Evolutionary conservation across 2,329 filamentous ascomycete species (phyloP).

Genomic region (Chaetomiaceae sp.): DNA sequence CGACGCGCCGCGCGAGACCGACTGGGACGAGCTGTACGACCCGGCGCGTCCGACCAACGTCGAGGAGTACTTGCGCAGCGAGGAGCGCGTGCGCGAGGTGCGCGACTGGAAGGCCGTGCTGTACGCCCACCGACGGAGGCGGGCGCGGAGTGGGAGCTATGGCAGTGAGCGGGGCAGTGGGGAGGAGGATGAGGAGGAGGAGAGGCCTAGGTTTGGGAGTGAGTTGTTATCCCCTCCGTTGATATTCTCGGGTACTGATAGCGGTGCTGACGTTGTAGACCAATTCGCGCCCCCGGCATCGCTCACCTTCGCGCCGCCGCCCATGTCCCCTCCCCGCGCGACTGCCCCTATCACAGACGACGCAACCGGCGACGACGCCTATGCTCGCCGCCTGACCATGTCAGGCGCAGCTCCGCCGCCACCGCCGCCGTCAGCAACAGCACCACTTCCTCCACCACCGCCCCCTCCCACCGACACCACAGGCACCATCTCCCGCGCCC

Average conservation of each 20-base stretch:
- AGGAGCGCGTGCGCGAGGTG: slow-evolving; percentile 74
- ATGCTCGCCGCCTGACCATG: slow-evolving; percentile 55
- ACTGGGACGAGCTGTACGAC: slow-evolving; percentile 92
- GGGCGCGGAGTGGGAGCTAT: slow-evolving; percentile 36
- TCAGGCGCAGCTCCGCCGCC: slow-evolving; percentile 38
- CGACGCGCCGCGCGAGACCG: slow-evolving; percentile 50
- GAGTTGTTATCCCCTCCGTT: slow-evolving; percentile 16
- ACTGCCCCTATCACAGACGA: slow-evolving; percentile 45
- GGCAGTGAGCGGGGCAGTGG: slow-evolving; percentile 37
- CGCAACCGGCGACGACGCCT: slow-evolving; percentile 63
- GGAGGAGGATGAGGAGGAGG: slow-evolving; percentile 31
- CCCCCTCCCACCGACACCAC: slow-evolving; percentile 23
- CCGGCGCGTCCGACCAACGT: slow-evolving; percentile 75
- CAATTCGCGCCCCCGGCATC: slow-evolving; percentile 55
- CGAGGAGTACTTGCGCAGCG: slow-evolving; percentile 76
- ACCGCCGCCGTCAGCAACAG: slow-evolving; percentile 29
- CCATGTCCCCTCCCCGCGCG: slow-evolving; percentile 41
- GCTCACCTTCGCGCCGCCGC: slow-evolving; percentile 53
- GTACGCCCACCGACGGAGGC: slow-evolving; percentile 59
- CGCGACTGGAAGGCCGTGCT: slow-evolving; percentile 80
- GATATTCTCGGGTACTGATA: neutral
- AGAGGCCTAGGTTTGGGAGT: slow-evolving; percentile 30
- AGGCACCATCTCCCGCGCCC: slow-evolving; percentile 28
- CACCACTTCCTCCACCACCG: slow-evolving; percentile 29
- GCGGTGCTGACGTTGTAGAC: slow-evolving; percentile 34